A percentile compares a stretch with the other conserved stretches of the same genome.
These are phyloP conservation scores for Phaffia australis DNA, from an alignment of 768 basidiomycete species.

Conservation along the genomic window DNA sequence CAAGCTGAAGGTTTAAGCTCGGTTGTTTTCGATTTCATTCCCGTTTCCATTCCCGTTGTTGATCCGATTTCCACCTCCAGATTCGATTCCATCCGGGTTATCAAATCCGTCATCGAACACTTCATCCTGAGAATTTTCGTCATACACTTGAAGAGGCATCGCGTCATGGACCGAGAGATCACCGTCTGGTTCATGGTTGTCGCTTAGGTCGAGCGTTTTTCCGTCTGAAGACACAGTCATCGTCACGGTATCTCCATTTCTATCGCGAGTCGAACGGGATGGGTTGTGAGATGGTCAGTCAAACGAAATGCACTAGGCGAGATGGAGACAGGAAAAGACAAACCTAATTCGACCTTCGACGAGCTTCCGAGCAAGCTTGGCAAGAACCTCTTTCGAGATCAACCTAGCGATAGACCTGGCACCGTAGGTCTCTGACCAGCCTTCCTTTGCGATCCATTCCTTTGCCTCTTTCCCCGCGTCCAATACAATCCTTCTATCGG, in stretches of 20 bases:
- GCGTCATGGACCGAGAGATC: constrained; percentile 22
- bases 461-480: constrained; percentile 55
- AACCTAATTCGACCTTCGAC: constrained; percentile 67
- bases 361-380: constrained; percentile 69
- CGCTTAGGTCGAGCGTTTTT: constrained; percentile 47
- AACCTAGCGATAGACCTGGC: constrained; percentile 80
- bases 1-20: no score
- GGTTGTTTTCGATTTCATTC: no score
- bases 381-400: constrained; percentile 67
- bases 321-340: background rate
- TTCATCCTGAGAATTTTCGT: constrained; percentile 7
- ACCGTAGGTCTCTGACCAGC: constrained; percentile 76
- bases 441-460: constrained; percentile 60
- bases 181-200: constrained; percentile 52
- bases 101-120: background rate
- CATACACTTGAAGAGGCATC: background rate
- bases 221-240: constrained; percentile 46
- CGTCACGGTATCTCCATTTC: constrained; percentile 58
- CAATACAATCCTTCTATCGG: constrained; percentile 54
- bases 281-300: no score
- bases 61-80: no score
- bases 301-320: constrained; percentile 1
- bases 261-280: constrained; percentile 26
- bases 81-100: background rate
- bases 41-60: no score